Conservation (phyloP, 2,329 filamentous ascomycete genomes). For the Aspergillus clavatus region DNA sequence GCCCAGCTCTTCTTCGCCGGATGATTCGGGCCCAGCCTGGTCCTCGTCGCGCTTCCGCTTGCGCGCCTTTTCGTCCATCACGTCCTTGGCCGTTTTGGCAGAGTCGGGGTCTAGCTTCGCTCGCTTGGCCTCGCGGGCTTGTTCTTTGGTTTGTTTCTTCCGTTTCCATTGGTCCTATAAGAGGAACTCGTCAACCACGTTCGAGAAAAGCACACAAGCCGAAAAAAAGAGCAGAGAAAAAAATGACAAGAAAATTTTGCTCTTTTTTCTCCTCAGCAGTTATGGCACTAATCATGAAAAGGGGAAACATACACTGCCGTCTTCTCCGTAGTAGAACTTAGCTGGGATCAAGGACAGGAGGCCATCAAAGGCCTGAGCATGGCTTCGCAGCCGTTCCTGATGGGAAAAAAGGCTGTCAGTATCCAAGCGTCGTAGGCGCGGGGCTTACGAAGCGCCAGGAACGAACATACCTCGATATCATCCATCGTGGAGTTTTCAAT, state of each 20-base stretch:
- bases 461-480: conserved; percentile 38
- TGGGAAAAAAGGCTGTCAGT: conserved; percentile 21
- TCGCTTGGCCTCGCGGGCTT: conserved; percentile 74
- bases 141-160: conserved; percentile 92
- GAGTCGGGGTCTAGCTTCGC: conserved; percentile 90
- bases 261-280: not conserved
- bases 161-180: conserved; percentile 83
- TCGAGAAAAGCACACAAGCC: conserved; percentile 5
- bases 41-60: conserved; percentile 74
- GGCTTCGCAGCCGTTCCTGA: conserved; percentile 47
- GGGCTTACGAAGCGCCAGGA: conserved; percentile 8
- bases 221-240: conserved; percentile 9
- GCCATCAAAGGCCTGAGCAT: conserved; percentile 75
- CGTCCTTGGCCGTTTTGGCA: conserved; percentile 84
- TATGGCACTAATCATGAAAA: conserved; percentile 3
- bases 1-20: conserved; percentile 40
- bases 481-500: conserved; percentile 24
- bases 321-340: conserved; percentile 84
- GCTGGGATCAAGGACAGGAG: conserved; percentile 83
- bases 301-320: conserved; percentile 67
- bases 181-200: conserved; percentile 14
- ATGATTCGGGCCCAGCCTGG: conserved; percentile 35
- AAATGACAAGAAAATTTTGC: conserved; percentile 6
- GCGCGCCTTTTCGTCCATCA: conserved; percentile 76
- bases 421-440: conserved; percentile 11